phyloP scores from a whole-genome alignment of 306 rosid species.

The Cucurbita ficifolia region DNA sequence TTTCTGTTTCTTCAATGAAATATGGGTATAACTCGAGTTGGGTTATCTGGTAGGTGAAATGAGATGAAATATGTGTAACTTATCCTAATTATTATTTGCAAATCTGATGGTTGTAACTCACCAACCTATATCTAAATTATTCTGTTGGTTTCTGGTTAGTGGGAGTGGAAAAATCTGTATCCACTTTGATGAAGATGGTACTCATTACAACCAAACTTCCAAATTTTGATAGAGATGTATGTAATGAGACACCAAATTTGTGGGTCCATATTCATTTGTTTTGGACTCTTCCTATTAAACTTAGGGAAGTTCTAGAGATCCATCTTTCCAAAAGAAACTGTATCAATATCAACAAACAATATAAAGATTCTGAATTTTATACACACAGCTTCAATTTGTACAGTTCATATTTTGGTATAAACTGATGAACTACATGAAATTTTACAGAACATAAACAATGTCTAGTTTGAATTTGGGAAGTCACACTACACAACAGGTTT shows the following conservation, averaged over 20 bases:
- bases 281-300: neutral
- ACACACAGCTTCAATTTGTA: constrained; percentile 6
- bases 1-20: neutral
- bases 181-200: neutral
- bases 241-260: neutral
- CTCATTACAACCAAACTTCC: neutral
- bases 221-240: neutral
- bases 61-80: too few relatives aligned
- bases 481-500: constrained; percentile 1
- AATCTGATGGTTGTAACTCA: neutral
- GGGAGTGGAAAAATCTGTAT: neutral
- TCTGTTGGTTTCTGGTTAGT: neutral
- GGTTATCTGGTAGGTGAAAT: neutral
- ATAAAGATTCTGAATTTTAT: constrained; percentile 1
- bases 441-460: neutral
- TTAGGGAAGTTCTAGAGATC: neutral
- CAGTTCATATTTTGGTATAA: constrained; percentile 4
- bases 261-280: neutral
- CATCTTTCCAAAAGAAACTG: neutral
- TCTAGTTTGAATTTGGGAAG: neutral
- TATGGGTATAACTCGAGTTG: neutral
- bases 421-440: neutral
- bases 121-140: neutral
- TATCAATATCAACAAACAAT: neutral
- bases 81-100: neutral